Conservation (phyloP, 2,329 filamentous ascomycete species). For the Fusarium sp. region DNA sequence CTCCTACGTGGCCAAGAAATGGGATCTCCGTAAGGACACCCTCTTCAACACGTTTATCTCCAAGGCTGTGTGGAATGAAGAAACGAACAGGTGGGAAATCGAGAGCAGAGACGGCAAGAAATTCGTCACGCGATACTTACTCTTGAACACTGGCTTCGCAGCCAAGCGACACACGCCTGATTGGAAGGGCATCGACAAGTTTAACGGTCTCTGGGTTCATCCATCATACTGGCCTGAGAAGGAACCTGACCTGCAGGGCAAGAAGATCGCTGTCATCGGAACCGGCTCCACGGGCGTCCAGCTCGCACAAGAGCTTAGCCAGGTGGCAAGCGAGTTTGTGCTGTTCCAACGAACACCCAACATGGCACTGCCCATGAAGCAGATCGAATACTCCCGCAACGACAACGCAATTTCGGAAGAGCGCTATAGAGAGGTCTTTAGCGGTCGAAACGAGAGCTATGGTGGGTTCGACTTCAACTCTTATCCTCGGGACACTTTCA, state of each 20-base stretch:
- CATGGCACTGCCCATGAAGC: neutral
- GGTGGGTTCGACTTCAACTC: neutral
- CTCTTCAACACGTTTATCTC: constrained; percentile 48
- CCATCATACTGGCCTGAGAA: neutral
- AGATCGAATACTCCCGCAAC: neutral
- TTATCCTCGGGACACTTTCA: neutral
- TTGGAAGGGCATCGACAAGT: neutral
- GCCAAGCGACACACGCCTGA: neutral
- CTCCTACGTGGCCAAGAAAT: neutral
- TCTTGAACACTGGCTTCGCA: neutral
- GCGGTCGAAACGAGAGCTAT: neutral
- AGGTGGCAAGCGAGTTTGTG: neutral
- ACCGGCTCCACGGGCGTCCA: neutral
- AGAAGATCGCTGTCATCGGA: neutral
- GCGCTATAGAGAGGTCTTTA: neutral
- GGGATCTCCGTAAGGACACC: constrained; percentile 32
- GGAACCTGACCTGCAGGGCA: neutral
- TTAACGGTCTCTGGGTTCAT: neutral
- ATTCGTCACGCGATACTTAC: neutral
- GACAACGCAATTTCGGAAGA: neutral
- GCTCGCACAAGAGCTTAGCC: neutral
- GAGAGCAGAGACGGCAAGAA: neutral
- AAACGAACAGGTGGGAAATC: neutral
- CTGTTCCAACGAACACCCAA: neutral
- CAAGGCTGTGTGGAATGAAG: neutral